Percentiles rank a stretch among this genome's conserved stretches.
phyloP scores from a whole-genome alignment of 2,329 filamentous ascomycete species.

The Lasiodiplodia sp. region DNA sequence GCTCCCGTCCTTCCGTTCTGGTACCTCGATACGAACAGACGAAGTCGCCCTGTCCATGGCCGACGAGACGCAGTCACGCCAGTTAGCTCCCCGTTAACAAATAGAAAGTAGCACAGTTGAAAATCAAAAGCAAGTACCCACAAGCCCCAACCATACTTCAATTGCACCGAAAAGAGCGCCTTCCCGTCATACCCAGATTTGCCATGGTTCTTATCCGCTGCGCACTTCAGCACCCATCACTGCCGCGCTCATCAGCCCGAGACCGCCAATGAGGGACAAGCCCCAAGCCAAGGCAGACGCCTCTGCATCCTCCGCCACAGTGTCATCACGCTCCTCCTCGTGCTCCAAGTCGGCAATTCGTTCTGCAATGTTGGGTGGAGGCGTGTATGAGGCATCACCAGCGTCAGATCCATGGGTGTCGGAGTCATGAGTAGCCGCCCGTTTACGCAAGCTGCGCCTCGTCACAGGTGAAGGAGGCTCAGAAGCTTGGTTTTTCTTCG shows the following conservation, averaged over 20 bases:
- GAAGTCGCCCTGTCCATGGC: not conserved
- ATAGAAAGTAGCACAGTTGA: slow-evolving; percentile 14
- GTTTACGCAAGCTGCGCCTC: slow-evolving; percentile 32
- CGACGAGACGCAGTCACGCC: not conserved
- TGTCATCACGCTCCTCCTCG: slow-evolving; percentile 37
- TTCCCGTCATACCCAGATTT: not conserved
- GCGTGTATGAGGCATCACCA: slow-evolving; percentile 26
- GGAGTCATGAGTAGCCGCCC: slow-evolving; percentile 28
- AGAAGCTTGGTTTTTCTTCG: slow-evolving; percentile 36
- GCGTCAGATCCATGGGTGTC: slow-evolving; percentile 27
- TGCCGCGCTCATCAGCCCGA: slow-evolving; percentile 43
- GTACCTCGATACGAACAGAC: slow-evolving; percentile 4
- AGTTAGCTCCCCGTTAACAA: not conserved
- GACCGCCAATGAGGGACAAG: slow-evolving; percentile 43
- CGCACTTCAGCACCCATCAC: slow-evolving; percentile 46
- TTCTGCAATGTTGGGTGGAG: not conserved
- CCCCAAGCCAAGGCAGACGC: slow-evolving; percentile 45
- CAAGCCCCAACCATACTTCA: not conserved
- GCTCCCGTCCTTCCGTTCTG: slow-evolving; percentile 24
- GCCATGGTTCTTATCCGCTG: slow-evolving; percentile 8
- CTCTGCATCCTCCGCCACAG: slow-evolving; percentile 43
- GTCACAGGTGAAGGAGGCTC: slow-evolving; percentile 28
- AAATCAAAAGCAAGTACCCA: slow-evolving; percentile 9
- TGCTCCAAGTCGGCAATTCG: slow-evolving; percentile 32
- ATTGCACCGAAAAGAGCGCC: not conserved